Evolutionary conservation across 495 filamentous ascomycete species (phyloP).

Genomic region (Penicillium crystallinum): DNA sequence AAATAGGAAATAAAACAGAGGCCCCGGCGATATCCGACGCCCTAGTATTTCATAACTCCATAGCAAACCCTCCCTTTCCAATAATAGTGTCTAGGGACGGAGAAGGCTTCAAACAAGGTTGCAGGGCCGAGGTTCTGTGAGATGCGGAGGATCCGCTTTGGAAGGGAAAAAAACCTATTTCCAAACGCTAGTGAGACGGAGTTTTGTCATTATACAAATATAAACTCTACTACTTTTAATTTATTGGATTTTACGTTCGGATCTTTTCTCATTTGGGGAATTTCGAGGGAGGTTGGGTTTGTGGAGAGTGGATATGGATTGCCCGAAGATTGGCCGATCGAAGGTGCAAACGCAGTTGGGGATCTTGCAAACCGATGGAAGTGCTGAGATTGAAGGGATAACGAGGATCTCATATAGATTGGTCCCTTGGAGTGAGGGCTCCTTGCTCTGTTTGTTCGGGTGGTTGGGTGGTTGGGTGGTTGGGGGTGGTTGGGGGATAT

Average conservation of each 20-base stretch:
- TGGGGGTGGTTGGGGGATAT: slow-evolving; percentile 3
- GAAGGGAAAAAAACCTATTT: not conserved
- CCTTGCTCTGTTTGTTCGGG: slow-evolving; percentile 5
- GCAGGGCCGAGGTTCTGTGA: slow-evolving; percentile 20
- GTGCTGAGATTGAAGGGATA: not conserved
- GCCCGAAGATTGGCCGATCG: slow-evolving; percentile 16
- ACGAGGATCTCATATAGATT: not conserved
- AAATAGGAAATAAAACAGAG: not conserved
- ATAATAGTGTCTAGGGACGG: slow-evolving; percentile 3
- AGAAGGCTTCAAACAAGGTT: slow-evolving; percentile 18
- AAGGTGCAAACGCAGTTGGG: slow-evolving; percentile 8
- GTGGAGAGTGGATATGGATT: not conserved
- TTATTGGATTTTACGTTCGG: not conserved
- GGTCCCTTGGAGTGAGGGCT: not conserved
- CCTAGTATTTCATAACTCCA: not conserved
- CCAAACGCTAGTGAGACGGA: not conserved
- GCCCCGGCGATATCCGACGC: not conserved
- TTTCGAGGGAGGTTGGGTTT: not conserved
- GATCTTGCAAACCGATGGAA: not conserved
- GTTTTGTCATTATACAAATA: not conserved
- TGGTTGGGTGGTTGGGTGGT: too few species aligned
- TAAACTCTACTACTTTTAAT: not conserved
- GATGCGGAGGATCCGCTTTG: slow-evolving; percentile 8
- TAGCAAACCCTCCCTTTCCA: not conserved
- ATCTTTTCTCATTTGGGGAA: not conserved